Evolutionary conservation across 2,329 filamentous ascomycete species (phyloP), one percentile per base, ranked within the genome.

Genomic region (Sphaerostilbella broomeana): DNA sequence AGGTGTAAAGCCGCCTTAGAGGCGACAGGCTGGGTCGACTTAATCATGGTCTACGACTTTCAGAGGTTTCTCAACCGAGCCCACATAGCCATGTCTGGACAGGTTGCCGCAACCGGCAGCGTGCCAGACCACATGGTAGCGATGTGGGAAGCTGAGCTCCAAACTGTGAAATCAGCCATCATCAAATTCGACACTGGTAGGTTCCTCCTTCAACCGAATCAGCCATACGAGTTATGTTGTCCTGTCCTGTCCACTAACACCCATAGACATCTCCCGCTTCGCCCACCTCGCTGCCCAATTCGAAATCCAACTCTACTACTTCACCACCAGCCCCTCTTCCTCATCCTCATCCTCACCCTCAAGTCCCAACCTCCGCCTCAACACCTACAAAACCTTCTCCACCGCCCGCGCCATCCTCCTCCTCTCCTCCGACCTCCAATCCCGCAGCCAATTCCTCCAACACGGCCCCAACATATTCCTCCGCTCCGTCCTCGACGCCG

Each of bases 231-330:
- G n/a, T 25, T 10, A 25, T 20, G 12, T 10, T 30, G 15, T 4
- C 15, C 15, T 30, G n/a, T n/a, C 6, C 20, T 34, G 7, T 25
- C n/a, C 12, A 32, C 29, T n/a, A 10, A 38, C 21, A 35, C 22
- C 3, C 8, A 11, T 12, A 71, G 70, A 73, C 26, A 53, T 70
- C 16, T 67, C 70, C 37, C 60, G 64, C 12, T 71, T 75, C 49
- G 68, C 69, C 34, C 55, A 71, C 7, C 53, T 75, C 4, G 61
- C 70, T 0, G 66, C 70, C 1, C 62, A 68, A 16, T 61, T 74
- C n/a, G 72, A 77, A 40, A 63, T 76, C 7, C 72, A 77, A 45
- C 56, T 61, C 2, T 74, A 69, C 54, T 75, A 75, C 57, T 69
- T 75, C 47, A 61, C 25, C 26, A 27, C 12, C 18, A 11, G n/a